Evolutionary conservation across 441 rosid genomes (phyloP).

Genomic region (Dalechampia spathulata): DNA sequence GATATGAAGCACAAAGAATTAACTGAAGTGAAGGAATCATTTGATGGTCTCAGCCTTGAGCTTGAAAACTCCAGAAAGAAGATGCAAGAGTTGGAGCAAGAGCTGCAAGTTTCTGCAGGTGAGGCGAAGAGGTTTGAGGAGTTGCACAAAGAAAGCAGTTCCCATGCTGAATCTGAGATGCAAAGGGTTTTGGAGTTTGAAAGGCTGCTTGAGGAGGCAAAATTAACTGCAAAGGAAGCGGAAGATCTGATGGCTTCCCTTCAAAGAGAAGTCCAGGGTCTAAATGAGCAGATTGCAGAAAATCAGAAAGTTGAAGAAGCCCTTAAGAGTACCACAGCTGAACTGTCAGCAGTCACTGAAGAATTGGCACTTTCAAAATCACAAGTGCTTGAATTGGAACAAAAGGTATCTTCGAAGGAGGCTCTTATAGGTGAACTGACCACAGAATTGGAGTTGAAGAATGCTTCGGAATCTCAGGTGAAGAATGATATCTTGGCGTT

Average conservation of each 20-base stretch:
- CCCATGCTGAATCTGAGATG: constrained; percentile 69
- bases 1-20: constrained; percentile 74
- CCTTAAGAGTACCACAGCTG: constrained; percentile 47
- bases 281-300: constrained; percentile 58
- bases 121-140: constrained; percentile 79
- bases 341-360: constrained; percentile 61
- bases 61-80: constrained; percentile 59
- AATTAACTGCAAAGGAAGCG: constrained; percentile 47
- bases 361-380: constrained; percentile 58
- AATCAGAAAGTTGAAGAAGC: constrained; percentile 66
- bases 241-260: constrained; percentile 52
- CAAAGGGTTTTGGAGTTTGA: constrained; percentile 73
- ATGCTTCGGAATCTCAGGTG: constrained; percentile 56
- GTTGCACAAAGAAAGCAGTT: constrained; percentile 70
- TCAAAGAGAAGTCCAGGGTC: constrained; percentile 65
- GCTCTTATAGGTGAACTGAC: constrained; percentile 44
- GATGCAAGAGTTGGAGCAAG: constrained; percentile 59
- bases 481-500: constrained; percentile 51
- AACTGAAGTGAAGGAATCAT: constrained; percentile 66
- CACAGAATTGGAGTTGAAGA: constrained; percentile 53
- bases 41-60: constrained; percentile 55
- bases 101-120: constrained; percentile 42
- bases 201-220: constrained; percentile 59
- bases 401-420: constrained; percentile 62
- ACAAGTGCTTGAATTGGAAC: constrained; percentile 46